Conservation (phyloP, 768 basidiomycete species). For the Ramaria sp. region DNA sequence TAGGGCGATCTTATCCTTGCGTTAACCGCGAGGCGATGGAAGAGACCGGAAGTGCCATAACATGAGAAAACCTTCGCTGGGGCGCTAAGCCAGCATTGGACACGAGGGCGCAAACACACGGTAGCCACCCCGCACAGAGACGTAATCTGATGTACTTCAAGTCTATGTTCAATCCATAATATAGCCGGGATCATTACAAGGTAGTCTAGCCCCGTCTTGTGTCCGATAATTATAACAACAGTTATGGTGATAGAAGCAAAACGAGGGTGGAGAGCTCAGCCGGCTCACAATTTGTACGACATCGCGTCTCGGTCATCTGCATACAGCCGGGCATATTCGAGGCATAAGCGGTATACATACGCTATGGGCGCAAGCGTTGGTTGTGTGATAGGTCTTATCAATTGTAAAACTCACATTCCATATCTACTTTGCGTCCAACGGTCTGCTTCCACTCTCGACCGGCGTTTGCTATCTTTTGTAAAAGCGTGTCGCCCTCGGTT, state of each 20-base stretch:
- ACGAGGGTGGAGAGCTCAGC: background rate
- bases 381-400: background rate
- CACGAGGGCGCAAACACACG: background rate
- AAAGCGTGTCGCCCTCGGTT: slow-evolving; percentile 56
- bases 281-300: slow-evolving; percentile 22
- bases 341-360: slow-evolving; percentile 77
- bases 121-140: background rate
- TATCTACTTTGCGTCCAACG: slow-evolving; percentile 74
- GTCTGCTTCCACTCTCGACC: slow-evolving; percentile 91
- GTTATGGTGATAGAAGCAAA: background rate
- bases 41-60: background rate
- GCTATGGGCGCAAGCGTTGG: slow-evolving; percentile 28
- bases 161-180: background rate
- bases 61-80: no score
- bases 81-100: background rate
- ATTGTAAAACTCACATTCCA: slow-evolving; percentile 62
- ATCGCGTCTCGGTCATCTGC: slow-evolving; percentile 77
- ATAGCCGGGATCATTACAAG: background rate
- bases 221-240: background rate
- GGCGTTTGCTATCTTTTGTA: slow-evolving; percentile 78
- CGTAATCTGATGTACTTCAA: background rate
- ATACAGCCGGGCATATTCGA: slow-evolving; percentile 83
- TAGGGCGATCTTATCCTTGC: background rate
- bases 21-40: background rate
- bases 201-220: background rate